phyloP scores from a whole-genome alignment of 116 monocot species.

The Trichopus zeylanicus region DNA sequence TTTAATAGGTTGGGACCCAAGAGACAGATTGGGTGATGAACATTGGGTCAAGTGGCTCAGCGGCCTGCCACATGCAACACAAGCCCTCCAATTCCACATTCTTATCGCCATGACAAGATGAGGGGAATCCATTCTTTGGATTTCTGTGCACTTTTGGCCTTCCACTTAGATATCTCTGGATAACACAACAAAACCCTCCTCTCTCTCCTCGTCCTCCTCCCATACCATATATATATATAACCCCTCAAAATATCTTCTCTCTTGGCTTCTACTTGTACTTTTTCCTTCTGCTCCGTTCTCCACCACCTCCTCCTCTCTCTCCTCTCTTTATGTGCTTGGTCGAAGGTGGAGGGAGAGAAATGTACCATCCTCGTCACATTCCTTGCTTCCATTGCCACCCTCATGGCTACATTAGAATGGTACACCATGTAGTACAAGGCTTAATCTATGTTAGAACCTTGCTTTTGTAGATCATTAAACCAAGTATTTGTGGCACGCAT shows the following conservation, averaged over 20 bases:
- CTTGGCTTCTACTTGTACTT: neutral
- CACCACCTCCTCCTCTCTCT: neutral
- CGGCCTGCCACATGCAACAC: neutral
- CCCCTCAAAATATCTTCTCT: neutral
- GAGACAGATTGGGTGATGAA: too few species aligned
- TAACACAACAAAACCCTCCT: slow-evolving; percentile 10
- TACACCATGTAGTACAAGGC: slow-evolving; percentile 1
- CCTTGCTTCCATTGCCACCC: slow-evolving; percentile 53
- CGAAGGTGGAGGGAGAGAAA: slow-evolving; percentile 2
- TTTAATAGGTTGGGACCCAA: too few species aligned
- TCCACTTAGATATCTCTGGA: slow-evolving; percentile 46
- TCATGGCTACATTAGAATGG: slow-evolving; percentile 46
- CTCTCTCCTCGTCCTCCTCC: neutral
- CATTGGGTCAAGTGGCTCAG: neutral
- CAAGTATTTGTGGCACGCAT: neutral
- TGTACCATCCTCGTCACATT: slow-evolving; percentile 12
- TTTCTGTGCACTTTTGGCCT: slow-evolving; percentile 37
- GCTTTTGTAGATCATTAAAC: neutral
- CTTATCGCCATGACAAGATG: slow-evolving; percentile 22
- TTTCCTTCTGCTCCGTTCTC: neutral
- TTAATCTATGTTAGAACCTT: neutral
- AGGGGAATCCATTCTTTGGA: slow-evolving; percentile 33
- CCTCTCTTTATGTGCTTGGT: neutral
- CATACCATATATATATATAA: slow-evolving; percentile 17
- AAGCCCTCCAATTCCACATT: neutral